Evolutionary conservation across 1,139 yeast species (phyloP).

Genomic region (Debaryomyces udenii): DNA sequence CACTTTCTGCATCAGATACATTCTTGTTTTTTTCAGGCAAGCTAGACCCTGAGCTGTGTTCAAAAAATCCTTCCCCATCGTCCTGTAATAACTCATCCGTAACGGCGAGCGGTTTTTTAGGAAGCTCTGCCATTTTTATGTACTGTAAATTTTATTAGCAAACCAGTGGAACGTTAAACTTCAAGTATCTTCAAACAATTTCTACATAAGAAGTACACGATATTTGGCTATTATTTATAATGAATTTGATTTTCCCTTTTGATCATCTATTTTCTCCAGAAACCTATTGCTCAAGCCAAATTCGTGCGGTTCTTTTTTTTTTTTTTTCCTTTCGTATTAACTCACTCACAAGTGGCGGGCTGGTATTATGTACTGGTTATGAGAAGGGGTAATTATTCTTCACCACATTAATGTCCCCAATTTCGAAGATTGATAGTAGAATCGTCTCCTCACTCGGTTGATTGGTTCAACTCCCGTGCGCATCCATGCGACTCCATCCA

Average conservation of each 20-base stretch:
- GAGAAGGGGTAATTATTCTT: constrained; percentile 1
- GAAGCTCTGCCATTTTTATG: background rate
- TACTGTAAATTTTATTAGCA: too few relatives aligned
- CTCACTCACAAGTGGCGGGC: background rate
- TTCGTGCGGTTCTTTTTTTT: constrained; percentile 2
- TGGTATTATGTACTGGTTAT: constrained; percentile 7
- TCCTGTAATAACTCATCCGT: background rate
- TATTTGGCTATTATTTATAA: constrained; percentile 3
- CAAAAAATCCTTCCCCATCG: constrained; percentile 24
- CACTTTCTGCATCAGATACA: constrained; percentile 28
- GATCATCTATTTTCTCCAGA: constrained; percentile 10
- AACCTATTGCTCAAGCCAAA: constrained; percentile 1
- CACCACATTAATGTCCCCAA: too few relatives aligned
- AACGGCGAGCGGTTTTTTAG: constrained; percentile 1
- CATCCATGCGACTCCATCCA: too few relatives aligned
- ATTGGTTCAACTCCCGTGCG: too few relatives aligned
- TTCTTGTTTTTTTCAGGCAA: constrained; percentile 21
- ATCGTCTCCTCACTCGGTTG: constrained; percentile 1
- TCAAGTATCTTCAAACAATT: too few relatives aligned
- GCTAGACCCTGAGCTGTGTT: constrained; percentile 25
- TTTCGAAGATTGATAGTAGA: background rate
- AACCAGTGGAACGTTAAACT: too few relatives aligned
- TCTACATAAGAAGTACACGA: background rate
- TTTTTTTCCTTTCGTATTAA: background rate
- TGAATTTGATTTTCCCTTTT: background rate